Evolutionary conservation across 23 red algal genomes (phyloP), one percentile per base, ranked within the genome.

Genomic region (Pyropia yezoensis): DNA sequence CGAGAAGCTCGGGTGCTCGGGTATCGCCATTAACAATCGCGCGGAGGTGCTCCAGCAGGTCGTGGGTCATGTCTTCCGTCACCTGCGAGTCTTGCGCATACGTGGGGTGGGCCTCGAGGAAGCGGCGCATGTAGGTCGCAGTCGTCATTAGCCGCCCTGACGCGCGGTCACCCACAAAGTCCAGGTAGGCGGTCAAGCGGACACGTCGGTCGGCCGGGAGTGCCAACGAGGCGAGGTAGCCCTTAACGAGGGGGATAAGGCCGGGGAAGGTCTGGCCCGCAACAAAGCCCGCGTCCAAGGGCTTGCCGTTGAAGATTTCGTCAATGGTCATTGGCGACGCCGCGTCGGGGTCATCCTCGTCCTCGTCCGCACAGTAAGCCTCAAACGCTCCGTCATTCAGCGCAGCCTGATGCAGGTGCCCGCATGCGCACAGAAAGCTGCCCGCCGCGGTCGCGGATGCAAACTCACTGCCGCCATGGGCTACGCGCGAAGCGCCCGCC

Each of bases 291-390:
- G 71, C 73, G 18, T 66, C 34, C 14, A 86, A 34, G 29, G 80
- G 68, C 65, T 88, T 98, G 53, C 94, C 94, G 56, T 98, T 98
- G 26, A 98, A 84, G 68, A 98, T 98, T 52, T 98, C 84, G 34
- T 90, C 86, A 18, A 98, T 49, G 19, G 74, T 86, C 81, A 98
- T 74, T 57, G 87, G 67, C 16, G 87, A 87, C 57, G 67, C 70
- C 3, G 82, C 68, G 18, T 95, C 90, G 23, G 76, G 76, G 34
- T 88, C 90, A 47, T 47, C 75, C 20, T 70, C 33, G 26, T 87
- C 63, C 26, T 71, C 69, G 57, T 87, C 82, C 59, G 52, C 32
- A 21, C 69, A 23, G 23, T 67, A 57, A 6, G 82, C 29, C 62
- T 87, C 70, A 49, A 47, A 47, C 39, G 39, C 39, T 47, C 39